These are phyloP conservation scores for Aureobasidium musti DNA, from an alignment of 2,329 filamentous ascomycete species.

Conservation along the genomic window DNA sequence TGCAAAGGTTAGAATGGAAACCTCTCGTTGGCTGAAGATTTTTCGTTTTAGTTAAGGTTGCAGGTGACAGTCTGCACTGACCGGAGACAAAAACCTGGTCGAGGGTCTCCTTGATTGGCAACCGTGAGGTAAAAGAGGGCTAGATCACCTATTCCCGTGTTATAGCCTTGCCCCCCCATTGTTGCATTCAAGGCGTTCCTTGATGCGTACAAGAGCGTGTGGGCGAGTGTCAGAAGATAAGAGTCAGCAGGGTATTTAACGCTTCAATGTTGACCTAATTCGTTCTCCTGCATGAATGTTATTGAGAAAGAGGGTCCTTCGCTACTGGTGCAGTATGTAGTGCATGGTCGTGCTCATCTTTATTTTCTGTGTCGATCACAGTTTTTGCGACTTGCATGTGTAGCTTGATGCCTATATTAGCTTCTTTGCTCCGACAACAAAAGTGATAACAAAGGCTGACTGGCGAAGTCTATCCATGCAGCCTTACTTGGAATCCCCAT, in stretches of 20 bases:
- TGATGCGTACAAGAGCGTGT: neutral
- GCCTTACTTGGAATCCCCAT: neutral
- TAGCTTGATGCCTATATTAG: neutral
- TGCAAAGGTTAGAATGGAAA: neutral
- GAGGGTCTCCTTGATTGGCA: constrained; percentile 4
- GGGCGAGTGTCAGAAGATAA: constrained; percentile 8
- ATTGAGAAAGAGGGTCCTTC: neutral
- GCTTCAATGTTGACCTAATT: neutral
- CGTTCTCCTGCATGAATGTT: constrained; percentile 14
- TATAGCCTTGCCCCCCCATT: neutral
- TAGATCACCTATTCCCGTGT: constrained; percentile 13
- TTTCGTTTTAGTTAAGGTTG: neutral
- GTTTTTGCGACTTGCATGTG: constrained; percentile 21
- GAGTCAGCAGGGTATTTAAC: constrained; percentile 4
- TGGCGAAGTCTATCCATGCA: neutral
- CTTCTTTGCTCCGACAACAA: neutral
- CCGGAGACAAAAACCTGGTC: constrained; percentile 18
- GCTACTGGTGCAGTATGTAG: constrained; percentile 1
- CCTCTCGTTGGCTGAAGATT: constrained; percentile 7
- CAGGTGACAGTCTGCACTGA: constrained; percentile 17
- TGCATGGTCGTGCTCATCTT: constrained; percentile 15
- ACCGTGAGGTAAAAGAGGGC: neutral
- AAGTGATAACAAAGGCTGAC: neutral
- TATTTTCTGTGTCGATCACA: constrained; percentile 11
- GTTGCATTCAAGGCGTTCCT: neutral